Evolutionary conservation across 169 alveolate genomes (phyloP).

Genomic region (Eimeria necatrix): DNA sequence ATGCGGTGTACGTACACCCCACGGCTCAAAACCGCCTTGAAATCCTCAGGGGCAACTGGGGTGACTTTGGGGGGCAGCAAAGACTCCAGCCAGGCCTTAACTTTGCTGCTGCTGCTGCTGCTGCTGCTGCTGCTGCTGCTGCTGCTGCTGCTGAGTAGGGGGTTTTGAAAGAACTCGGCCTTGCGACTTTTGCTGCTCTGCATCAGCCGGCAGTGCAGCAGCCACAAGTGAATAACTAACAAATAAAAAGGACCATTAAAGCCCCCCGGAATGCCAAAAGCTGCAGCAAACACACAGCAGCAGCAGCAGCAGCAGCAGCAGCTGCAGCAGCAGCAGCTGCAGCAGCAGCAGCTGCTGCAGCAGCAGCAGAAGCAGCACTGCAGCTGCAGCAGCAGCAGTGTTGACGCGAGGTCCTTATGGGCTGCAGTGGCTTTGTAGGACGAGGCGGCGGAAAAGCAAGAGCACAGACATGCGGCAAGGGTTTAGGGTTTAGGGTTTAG

Average conservation of each 20-base stretch:
- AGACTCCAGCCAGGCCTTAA: neutral
- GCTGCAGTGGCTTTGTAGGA: too few species aligned
- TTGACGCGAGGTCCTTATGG: neutral
- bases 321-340: neutral
- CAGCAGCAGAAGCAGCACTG: neutral
- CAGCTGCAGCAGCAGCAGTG: neutral
- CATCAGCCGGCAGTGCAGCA: slow-evolving; percentile 41
- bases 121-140: slow-evolving; percentile 46
- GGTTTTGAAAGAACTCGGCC: neutral
- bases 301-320: neutral
- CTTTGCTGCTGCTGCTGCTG: slow-evolving; percentile 21
- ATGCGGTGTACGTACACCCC: slow-evolving; percentile 11
- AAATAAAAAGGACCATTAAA: slow-evolving; percentile 48
- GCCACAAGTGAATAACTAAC: slow-evolving; percentile 44
- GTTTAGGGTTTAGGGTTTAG: slow-evolving; percentile 38
- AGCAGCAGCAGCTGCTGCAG: neutral
- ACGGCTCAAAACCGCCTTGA: neutral
- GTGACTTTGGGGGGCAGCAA: neutral
- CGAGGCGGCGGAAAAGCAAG: too few species aligned
- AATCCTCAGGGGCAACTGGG: neutral
- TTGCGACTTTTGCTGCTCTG: neutral
- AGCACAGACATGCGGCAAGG: too few species aligned
- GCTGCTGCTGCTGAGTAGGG: slow-evolving; percentile 33
- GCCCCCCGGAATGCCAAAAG: slow-evolving; percentile 41
- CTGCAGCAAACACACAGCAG: neutral